A percentile compares a stretch with the other conserved stretches of the same genome.
Conservation (phyloP, 2,329 filamentous ascomycete species). For the Calonectria pteridis region DNA sequence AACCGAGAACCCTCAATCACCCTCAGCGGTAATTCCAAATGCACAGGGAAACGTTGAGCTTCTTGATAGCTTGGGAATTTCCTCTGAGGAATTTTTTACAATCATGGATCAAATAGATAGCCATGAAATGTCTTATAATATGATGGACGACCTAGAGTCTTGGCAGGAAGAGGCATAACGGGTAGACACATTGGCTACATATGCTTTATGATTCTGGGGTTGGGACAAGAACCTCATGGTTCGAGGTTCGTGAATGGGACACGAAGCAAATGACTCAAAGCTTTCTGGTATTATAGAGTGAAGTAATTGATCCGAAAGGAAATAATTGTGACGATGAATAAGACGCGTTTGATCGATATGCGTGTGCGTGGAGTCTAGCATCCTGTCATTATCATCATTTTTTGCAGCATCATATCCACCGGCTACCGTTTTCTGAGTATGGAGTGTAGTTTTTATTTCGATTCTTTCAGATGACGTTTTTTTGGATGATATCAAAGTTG, state of each 20-base stretch:
- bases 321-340: too few species aligned
- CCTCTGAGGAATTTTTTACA: constrained; percentile 53
- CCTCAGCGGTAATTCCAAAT: constrained; percentile 17
- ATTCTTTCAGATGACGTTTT: too few species aligned
- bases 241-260: not conserved
- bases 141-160: constrained; percentile 30
- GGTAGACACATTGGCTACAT: not conserved
- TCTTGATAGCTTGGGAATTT: constrained; percentile 53
- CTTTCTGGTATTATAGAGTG: not conserved
- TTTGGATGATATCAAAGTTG: too few species aligned
- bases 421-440: too few species aligned
- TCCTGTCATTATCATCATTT: too few species aligned
- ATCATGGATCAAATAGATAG: constrained; percentile 52
- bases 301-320: not conserved
- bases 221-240: not conserved
- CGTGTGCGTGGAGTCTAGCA: too few species aligned
- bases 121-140: constrained; percentile 39
- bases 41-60: constrained; percentile 44
- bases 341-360: too few species aligned
- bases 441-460: too few species aligned
- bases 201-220: not conserved
- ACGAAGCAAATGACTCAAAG: not conserved
- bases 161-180: not conserved
- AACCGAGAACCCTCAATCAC: not conserved
- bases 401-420: too few species aligned